phyloP scores from a whole-genome alignment of 2,329 filamentous ascomycete species.

The Alternaria dauci region DNA sequence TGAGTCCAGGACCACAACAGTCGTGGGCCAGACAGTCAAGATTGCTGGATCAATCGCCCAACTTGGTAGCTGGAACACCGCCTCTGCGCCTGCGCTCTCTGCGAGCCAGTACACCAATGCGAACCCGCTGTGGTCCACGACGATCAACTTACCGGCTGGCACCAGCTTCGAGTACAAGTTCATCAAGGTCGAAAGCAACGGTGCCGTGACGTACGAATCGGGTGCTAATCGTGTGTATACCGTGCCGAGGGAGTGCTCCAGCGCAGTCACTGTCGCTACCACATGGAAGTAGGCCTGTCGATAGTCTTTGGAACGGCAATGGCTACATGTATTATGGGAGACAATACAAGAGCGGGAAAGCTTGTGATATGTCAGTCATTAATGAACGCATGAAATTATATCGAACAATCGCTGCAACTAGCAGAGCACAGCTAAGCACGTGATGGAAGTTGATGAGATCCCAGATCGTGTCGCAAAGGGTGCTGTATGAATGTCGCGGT shows the following conservation, averaged over 20 bases:
- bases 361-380: background rate
- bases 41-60: conserved; percentile 55
- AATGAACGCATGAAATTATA: background rate
- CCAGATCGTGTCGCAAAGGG: no score
- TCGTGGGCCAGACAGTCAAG: conserved; percentile 60
- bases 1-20: conserved; percentile 58
- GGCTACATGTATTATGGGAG: background rate
- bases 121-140: conserved; percentile 58
- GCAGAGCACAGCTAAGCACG: background rate
- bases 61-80: conserved; percentile 57
- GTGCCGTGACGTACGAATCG: conserved; percentile 57
- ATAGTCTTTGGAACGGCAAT: no score
- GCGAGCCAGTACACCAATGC: conserved; percentile 54
- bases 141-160: conserved; percentile 53
- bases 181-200: conserved; percentile 56
- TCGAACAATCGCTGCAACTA: background rate
- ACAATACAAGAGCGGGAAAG: background rate
- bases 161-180: conserved; percentile 58
- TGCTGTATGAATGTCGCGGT: background rate
- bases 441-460: background rate
- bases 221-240: conserved; percentile 53
- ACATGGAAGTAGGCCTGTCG: conserved; percentile 32
- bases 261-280: conserved; percentile 25
- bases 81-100: conserved; percentile 51
- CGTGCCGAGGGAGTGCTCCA: conserved; percentile 34